Base-by-base conservation (phyloP, 192 early-diverging fungal genomes). In the Linnemannia elongata region DNA sequence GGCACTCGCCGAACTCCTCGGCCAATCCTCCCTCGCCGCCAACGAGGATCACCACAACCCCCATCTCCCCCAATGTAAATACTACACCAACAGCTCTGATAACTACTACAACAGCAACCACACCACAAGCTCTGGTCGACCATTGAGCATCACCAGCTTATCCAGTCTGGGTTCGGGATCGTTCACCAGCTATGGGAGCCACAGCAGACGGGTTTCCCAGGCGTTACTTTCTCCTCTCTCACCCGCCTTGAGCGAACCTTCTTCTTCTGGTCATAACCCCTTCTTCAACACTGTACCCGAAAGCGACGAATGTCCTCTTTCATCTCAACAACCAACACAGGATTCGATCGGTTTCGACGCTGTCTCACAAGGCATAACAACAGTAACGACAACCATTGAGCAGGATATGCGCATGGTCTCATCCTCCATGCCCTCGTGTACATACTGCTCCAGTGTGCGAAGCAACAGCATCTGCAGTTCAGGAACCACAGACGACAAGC, bases 201-300 rank as follows among this genome's bases (percentile, higher is more conserved):
- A 78, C 42, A 87, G 79, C 38, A 79, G 85, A 27, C 76, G 85
- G 17, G 85, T 87, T 72, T 81, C 79, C 0, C 85, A 87, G 27
- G 79, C 85, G 22, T 81, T 78, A 18, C 72, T 87, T 63, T 87
- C 85, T 10, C 85, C 85, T 2, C 76, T 87, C 12, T 87, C 85
- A 0, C 85, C 85, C 0, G 27, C 79, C 6, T 69, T 81, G 35
- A 87, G 79, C 54, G 85, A 87, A 12, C 80, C 75, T 42, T 57
- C 68, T 8, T 33, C 24, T n/a, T 55, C 52, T 3, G 79, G 81
- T 30, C 39, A 38, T 13, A 72, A 33, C 49, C 76, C 83, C 13
- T 87, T 81, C 42, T 87, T 87, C 57, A 49, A 72, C 27, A 77
- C 79, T 47, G 27, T 74, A n/a, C 12, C 76, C 35, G 66, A 81